Evolutionary conservation across 768 basidiomycete species (phyloP).

Genomic region (Chiua virens): DNA sequence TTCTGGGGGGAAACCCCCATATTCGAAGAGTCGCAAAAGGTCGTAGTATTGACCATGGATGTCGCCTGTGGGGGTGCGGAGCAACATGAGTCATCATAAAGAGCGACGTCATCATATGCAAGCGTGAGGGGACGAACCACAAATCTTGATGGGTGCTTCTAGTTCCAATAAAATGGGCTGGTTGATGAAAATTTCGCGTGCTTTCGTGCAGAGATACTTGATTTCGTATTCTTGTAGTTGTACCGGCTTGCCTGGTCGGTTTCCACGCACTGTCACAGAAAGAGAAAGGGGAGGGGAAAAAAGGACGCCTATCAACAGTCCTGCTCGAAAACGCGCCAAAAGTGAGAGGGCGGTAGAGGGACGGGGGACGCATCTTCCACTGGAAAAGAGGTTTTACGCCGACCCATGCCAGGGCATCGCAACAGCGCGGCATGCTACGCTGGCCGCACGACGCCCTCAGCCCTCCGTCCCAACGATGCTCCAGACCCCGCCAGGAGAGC

Average conservation of each 20-base stretch:
- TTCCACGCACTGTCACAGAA: constrained; percentile 78
- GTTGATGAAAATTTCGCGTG: constrained; percentile 98
- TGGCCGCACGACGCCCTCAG: constrained; percentile 4
- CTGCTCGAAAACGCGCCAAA: neutral
- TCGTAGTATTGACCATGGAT: constrained; percentile 99
- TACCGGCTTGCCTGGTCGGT: constrained; percentile 97
- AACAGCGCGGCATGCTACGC: constrained; percentile 20
- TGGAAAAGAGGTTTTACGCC: constrained; percentile 5
- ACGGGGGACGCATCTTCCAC: constrained; percentile 1
- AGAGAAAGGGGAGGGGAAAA: constrained; percentile 21
- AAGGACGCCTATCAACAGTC: constrained; percentile 13
- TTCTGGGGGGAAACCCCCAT: constrained; percentile 99
- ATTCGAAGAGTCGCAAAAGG: constrained; percentile 95
- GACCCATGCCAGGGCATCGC: neutral
- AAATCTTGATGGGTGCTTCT: constrained; percentile 99
- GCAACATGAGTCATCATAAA: constrained; percentile 22
- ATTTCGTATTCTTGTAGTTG: constrained; percentile 99
- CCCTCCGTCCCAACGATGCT: constrained; percentile 3
- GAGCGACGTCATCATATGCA: constrained; percentile 2
- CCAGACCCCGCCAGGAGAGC: neutral
- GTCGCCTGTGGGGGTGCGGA: constrained; percentile 62
- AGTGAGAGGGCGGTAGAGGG: neutral
- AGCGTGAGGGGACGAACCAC: constrained; percentile 58
- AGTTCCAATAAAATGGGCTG: constrained; percentile 97
- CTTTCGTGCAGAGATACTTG: constrained; percentile 98